Base-by-base conservation (phyloP, 1,284 basidiomycete genomes). In the Apiotrichum brassicae region DNA sequence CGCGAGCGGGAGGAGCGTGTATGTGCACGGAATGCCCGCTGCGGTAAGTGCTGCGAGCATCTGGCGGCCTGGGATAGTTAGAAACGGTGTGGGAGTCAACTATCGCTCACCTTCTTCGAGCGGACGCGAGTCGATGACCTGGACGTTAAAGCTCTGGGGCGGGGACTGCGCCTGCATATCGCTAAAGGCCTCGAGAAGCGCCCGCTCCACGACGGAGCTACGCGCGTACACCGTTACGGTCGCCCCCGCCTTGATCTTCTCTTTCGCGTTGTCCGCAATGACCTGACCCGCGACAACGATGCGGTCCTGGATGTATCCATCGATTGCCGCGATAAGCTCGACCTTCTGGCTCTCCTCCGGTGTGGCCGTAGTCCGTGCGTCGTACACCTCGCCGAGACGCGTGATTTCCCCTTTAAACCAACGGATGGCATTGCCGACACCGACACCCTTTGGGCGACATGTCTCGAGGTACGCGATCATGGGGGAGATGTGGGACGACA, bases 381-480 rank as follows among this genome's bases (percentile, higher is more conserved):
- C 63, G 14, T 56, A 84, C 64, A 90, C 78, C 72, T 97, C 93
- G 61, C 90, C 87, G 40, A 91, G 83, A 19, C 82, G 81, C 65
- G 89, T 93, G 68, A 99, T 97, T 66, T 97, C 91, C 54, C 95
- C 79, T 76, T 99, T 98, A 64, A 99, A 78, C 72, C 94, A 89
- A 51, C 71, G 56, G 49, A 74, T 74, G 14, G 71, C 72, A 58
- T 74, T 74, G n/a, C 72, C 72, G 22, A 71, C 72, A 16, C 66
- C 72, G 9, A 71, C 69, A 42, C 72, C 72, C 56, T 74, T 74
- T 7, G 72, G 70, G 34, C 72, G 54, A 57, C 72, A 74, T 22
- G 56, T 57, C 54, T 74, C 72, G 53, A 74, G 53, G 59, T 65
- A 74, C 33, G 67, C 66, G 59, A 74, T 74, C 72, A 74, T 74